Evolutionary conservation across 176 grass and related monocot genomes (phyloP), one percentile per base, ranked within the genome.

Genomic region (Tillandsia leiboldiana): DNA sequence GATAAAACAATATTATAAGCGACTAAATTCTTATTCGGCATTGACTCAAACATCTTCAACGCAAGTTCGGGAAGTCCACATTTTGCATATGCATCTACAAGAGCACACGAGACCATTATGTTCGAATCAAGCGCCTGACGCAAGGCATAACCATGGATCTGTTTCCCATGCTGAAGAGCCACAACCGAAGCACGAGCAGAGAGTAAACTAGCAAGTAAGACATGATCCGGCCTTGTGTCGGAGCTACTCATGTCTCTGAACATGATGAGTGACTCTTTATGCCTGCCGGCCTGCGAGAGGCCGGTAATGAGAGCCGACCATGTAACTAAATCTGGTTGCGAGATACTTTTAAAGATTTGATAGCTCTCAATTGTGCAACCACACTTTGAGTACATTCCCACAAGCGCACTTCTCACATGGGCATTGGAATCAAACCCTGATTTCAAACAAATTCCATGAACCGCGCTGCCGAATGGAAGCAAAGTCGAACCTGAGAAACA

Each of bases 21-120:
- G 20, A 91, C 66, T 53, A 26, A 63, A 33, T 80, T 87, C 76
- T 85, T 87, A 23, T 65, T 49, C 26, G 73, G 78, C 15, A 72
- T 77, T 70, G 74, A 68, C 10, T 61, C 33, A 70, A 91, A 84
- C 57, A 82, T 82, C 42, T 10, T 74, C 47, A 79, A 79, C 63
- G 78, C 84, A 0, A 82, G 42, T 18, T 79, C 79, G 69, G 76
- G 0, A 17, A 82, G 86, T 49, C 84, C 84, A 82, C 88, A 91
- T 80, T 91, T 91, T 58, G 88, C 79, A 74, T 91, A 87, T 75
- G 79, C 80, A 57, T 91, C 84, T 23, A 85, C 66, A 12, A 91
- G 76, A 15, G 81, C 80, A 77, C 72, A 91, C 10, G 79, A 85
- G 4, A 91, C 82, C 49, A 26, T 84, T 28, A 70, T 42, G 59